Conservation (phyloP, 2,329 filamentous ascomycete species). For the Cytospora mali region DNA sequence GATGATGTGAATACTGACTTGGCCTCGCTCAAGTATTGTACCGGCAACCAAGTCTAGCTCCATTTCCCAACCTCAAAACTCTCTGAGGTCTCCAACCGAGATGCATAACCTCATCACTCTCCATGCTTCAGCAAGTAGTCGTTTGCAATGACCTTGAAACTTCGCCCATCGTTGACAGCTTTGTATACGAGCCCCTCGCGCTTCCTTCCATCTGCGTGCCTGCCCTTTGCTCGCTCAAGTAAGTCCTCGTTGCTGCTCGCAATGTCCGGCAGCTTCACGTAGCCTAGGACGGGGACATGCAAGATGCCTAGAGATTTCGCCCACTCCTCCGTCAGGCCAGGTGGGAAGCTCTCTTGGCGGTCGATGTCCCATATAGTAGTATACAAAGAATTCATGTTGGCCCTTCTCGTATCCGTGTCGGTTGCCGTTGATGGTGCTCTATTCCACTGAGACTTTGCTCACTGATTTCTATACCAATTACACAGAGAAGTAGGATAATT, state of each 20-base stretch:
- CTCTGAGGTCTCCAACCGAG: too few species aligned
- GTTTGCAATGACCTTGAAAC: constrained; percentile 34
- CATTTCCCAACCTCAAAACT: too few species aligned
- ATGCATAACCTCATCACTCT: too few species aligned
- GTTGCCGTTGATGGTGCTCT: constrained; percentile 33
- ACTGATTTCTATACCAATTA: too few species aligned
- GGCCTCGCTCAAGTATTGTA: too few species aligned
- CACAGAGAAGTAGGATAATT: too few species aligned
- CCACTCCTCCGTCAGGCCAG: constrained; percentile 35
- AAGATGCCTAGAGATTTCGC: constrained; percentile 33
- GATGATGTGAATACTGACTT: too few species aligned
- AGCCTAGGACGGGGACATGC: constrained; percentile 38
- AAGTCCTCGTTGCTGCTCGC: constrained; percentile 30
- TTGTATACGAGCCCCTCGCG: constrained; percentile 36
- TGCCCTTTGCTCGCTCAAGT: constrained; percentile 2
- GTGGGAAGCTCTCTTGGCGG: constrained; percentile 33
- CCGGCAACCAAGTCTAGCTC: too few species aligned
- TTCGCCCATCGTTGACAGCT: constrained; percentile 29
- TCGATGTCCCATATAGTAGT: constrained; percentile 39
- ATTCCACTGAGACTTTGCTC: too few species aligned
- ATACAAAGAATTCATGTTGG: constrained; percentile 39
- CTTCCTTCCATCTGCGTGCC: constrained; percentile 27
- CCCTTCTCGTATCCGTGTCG: constrained; percentile 32
- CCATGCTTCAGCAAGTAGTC: constrained; percentile 28
- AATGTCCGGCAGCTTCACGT: constrained; percentile 29